These are phyloP conservation scores for Torulaspora quercuum DNA, from an alignment of 805 yeast species.

Conservation along the genomic window DNA sequence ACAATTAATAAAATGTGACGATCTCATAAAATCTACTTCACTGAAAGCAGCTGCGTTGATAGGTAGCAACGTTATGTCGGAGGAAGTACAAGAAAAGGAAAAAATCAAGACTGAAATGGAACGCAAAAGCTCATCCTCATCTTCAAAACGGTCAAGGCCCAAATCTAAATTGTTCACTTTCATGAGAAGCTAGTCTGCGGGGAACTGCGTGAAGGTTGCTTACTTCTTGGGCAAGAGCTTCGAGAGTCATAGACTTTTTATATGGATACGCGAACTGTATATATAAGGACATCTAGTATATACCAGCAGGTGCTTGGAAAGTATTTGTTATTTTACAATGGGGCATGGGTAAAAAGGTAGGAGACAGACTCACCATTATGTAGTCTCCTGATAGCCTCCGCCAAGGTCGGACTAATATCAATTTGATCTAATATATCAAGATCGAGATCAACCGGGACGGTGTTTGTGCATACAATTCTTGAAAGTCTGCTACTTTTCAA, in stretches of 20 bases:
- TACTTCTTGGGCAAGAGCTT: no score
- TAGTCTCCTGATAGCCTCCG: constrained; percentile 89
- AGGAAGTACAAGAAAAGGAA: constrained; percentile 17
- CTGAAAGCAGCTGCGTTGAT: constrained; percentile 7
- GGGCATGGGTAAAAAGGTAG: constrained; percentile 73
- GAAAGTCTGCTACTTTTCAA: constrained; percentile 64
- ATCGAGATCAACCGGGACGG: constrained; percentile 77
- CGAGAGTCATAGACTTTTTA: no score
- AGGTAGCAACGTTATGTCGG: constrained; percentile 10
- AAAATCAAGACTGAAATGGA: constrained; percentile 8
- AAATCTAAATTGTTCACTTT: constrained; percentile 30
- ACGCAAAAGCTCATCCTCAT: constrained; percentile 12
- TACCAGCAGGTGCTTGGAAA: no score
- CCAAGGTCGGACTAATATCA: constrained; percentile 82
- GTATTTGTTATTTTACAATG: constrained; percentile 26
- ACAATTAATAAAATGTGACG: constrained; percentile 27
- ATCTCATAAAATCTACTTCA: constrained; percentile 17
- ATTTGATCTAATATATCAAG: constrained; percentile 68
- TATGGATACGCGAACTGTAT: no score
- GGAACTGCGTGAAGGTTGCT: no score
- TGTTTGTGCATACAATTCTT: constrained; percentile 84
- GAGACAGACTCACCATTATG: constrained; percentile 96
- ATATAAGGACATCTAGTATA: no score
- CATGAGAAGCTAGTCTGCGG: constrained; percentile 20
- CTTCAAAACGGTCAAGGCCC: constrained; percentile 19